Evolutionary conservation across 1,284 basidiomycete genomes (phyloP), one percentile per base, ranked within the genome.

Genomic region (Apiotrichum domesticum): DNA sequence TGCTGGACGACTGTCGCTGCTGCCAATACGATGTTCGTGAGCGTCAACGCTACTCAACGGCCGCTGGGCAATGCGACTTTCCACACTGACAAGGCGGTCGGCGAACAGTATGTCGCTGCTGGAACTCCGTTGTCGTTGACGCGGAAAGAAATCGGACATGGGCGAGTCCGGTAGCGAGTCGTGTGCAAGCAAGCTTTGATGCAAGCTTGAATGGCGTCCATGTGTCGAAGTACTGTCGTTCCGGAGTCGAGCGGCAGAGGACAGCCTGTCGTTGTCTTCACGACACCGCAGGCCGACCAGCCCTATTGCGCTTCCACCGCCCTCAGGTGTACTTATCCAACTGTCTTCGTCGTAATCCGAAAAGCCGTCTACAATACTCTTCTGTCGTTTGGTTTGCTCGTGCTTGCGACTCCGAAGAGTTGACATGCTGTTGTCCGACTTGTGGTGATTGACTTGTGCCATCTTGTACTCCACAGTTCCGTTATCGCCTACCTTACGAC

Each of bases 291-390:
- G 15, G 47, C 66, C 65, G 1, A 62, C 66, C 3, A 71, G 60
- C 29, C 64, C 45, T 6, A 70, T 64, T 11, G 69, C 70, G 9
- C 13, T 46, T 45, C 67, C 68, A 3, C 51, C 64, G 1, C 62
- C 66, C 46, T 69, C 69, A 1, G 70, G 69, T n/a, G 61, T 63
- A 1, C 59, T 57, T 44, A 60, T 43, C 70, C 68, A 74, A 8
- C 67, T 67, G 61, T 75, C 70, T 1, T 57, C 63, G 42, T 77
- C 74, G 37, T 67, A 70, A 49, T 76, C 73, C 4, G 65, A 66
- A 46, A 68, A 75, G 3, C 75, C 75, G 35, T 77, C 74, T 32
- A 77, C 66, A 67, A 75, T 72, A 42, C 66, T 69, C 62, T 70
- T 73, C 57, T 77, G 75, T 34, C 75, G 54, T 46, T 64, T 56